phyloP scores from a whole-genome alignment of 768 basidiomycete genomes.

The Boletus fagicola region DNA sequence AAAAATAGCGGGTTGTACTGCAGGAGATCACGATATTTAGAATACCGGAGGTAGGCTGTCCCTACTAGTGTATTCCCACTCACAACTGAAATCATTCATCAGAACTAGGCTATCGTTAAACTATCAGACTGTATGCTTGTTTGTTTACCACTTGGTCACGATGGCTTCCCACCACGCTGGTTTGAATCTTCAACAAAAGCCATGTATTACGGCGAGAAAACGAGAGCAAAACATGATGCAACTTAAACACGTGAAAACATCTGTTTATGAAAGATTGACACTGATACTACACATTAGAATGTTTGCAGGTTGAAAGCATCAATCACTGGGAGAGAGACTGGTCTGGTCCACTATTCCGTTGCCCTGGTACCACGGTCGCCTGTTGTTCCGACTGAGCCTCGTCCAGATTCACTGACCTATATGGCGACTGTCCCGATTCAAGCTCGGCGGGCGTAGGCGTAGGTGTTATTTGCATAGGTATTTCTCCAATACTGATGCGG shows the following conservation, averaged over 20 bases:
- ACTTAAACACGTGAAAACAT: not conserved
- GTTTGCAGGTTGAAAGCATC: not conserved
- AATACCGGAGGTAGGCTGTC: constrained; percentile 71
- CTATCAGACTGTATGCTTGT: constrained; percentile 2
- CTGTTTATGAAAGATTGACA: constrained; percentile 4
- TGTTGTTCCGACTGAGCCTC: constrained; percentile 12
- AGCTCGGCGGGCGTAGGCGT: constrained; percentile 26
- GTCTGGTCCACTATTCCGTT: not conserved
- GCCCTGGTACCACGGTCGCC: constrained; percentile 22
- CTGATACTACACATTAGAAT: constrained; percentile 16
- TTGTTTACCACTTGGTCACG: constrained; percentile 4
- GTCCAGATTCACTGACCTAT: constrained; percentile 30
- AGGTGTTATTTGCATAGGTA: constrained; percentile 37
- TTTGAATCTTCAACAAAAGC: constrained; percentile 5
- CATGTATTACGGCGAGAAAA: not conserved
- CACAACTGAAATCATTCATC: constrained; percentile 4
- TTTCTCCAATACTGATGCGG: constrained; percentile 36
- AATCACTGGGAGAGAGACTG: not conserved
- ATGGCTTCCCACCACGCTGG: not conserved
- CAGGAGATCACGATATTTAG: constrained; percentile 88
- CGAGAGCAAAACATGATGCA: not conserved
- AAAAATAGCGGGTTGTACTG: not conserved
- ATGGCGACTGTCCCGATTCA: constrained; percentile 27
- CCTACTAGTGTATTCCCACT: not conserved
- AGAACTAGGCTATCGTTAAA: constrained; percentile 35